Conservation (phyloP, 257 asterid genomes). For the Eucommia ulmoides region DNA sequence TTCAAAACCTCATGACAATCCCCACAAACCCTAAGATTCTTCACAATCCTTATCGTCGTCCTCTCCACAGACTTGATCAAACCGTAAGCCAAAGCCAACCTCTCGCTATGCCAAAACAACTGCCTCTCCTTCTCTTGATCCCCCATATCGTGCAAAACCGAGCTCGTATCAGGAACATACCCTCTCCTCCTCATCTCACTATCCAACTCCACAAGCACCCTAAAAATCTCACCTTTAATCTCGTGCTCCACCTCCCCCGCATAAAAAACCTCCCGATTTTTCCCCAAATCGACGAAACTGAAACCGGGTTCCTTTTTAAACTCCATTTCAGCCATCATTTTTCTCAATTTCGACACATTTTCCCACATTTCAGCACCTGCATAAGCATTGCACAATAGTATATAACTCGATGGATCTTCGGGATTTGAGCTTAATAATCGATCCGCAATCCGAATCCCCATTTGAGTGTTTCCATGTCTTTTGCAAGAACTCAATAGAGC, state of each 20-base stretch:
- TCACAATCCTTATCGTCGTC: constrained; percentile 35
- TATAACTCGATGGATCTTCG: constrained; percentile 42
- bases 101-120: constrained; percentile 83
- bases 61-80: constrained; percentile 51
- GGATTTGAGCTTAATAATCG: constrained; percentile 42
- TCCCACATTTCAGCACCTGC: constrained; percentile 64
- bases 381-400: constrained; percentile 48
- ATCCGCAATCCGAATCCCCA: constrained; percentile 55
- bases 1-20: constrained; percentile 62
- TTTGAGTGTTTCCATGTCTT: constrained; percentile 29
- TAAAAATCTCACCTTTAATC: constrained; percentile 42
- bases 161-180: constrained; percentile 46
- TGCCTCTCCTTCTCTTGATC: constrained; percentile 65
- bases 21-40: constrained; percentile 60
- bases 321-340: constrained; percentile 36
- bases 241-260: constrained; percentile 55
- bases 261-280: constrained; percentile 48
- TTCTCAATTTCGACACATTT: constrained; percentile 42
- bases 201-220: constrained; percentile 38
- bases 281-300: constrained; percentile 52
- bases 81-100: constrained; percentile 66
- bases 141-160: constrained; percentile 67
- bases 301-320: constrained; percentile 59
- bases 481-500: constrained; percentile 51
- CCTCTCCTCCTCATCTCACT: constrained; percentile 64